Evolutionary conservation across 1,284 basidiomycete genomes (phyloP), one percentile per base, ranked within the genome.

Genomic region (Cryptococcus deneoformans): DNA sequence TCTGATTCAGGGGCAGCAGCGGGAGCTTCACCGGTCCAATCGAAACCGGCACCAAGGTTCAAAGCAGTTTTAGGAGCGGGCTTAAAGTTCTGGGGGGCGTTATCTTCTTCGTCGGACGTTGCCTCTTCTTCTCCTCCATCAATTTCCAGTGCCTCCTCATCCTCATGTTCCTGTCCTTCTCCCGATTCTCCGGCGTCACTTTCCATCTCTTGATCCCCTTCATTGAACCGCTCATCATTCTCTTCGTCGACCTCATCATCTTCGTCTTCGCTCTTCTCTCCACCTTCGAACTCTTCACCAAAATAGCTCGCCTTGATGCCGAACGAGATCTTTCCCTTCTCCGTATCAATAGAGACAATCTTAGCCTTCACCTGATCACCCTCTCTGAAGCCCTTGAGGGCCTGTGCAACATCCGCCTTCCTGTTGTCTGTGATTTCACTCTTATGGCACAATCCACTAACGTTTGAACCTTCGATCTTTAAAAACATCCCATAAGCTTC

Each of bases 401-500:
- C 91, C 56, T 89, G 79, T 34, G 81, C 74, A 38, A 90, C 86
- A 73, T 93, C 88, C 16, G 86, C 87, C 40, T 87, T 84, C 65
- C 86, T 84, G 73, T 90, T 90, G 71, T 95, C 92, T 6, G 91
- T 87, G 49, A 95, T 82, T 88, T 96, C 84, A 20, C 89, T 90
- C 77, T 92, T 92, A 78, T 99, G 96, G 75, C 95, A 98, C 9
- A 99, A 81, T 5, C 96, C 96, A 56, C 84, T 87, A 50, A 98
- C 80, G 67, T 87, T 88, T 1, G 89, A 88, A 12, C 84, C 87
- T 9, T 89, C 85, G 45, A 98, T 87, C 72, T 88, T 84, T 53
- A 99, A 85, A 79, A 99, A 98, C 42, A 97, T 82, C 14, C 96
- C 96, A 69, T 91, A 99, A 40, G 86, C 84, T 75, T 93, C 89